phyloP scores from a whole-genome alignment of 2,329 filamentous ascomycete species.

The Periconia macrospinosa region DNA sequence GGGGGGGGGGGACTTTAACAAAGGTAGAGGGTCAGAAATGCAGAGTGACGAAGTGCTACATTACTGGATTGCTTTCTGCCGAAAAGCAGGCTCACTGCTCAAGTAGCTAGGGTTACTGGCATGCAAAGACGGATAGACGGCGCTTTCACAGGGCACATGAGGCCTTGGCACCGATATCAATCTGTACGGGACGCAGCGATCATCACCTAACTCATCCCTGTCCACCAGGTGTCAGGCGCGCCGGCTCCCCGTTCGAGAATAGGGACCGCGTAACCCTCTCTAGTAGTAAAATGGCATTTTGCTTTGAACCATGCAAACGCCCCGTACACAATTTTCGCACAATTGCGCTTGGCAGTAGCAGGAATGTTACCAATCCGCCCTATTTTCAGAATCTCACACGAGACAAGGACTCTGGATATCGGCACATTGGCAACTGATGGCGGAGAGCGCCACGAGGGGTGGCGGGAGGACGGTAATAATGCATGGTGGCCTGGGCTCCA shows the following conservation, averaged over 20 bases:
- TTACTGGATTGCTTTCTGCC: slow-evolving; percentile 2
- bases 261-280: neutral
- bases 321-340: slow-evolving; percentile 23
- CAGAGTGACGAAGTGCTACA: slow-evolving; percentile 26
- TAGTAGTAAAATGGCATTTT: neutral
- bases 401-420: neutral
- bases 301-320: slow-evolving; percentile 3
- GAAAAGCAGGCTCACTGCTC: neutral
- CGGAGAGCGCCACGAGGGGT: neutral
- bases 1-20: neutral
- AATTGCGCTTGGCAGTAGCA: neutral
- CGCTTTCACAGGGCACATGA: slow-evolving; percentile 9
- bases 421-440: neutral
- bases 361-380: neutral
- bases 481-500: neutral
- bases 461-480: neutral
- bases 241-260: neutral
- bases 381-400: neutral
- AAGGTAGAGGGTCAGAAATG: slow-evolving; percentile 7
- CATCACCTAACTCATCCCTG: slow-evolving; percentile 13
- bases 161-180: slow-evolving; percentile 22
- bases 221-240: slow-evolving; percentile 18
- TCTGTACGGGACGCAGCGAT: slow-evolving; percentile 16
- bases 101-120: slow-evolving; percentile 26
- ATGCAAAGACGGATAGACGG: slow-evolving; percentile 39